phyloP scores from a whole-genome alignment of 2,329 filamentous ascomycete species.

The Penicillium brevicompactum region DNA sequence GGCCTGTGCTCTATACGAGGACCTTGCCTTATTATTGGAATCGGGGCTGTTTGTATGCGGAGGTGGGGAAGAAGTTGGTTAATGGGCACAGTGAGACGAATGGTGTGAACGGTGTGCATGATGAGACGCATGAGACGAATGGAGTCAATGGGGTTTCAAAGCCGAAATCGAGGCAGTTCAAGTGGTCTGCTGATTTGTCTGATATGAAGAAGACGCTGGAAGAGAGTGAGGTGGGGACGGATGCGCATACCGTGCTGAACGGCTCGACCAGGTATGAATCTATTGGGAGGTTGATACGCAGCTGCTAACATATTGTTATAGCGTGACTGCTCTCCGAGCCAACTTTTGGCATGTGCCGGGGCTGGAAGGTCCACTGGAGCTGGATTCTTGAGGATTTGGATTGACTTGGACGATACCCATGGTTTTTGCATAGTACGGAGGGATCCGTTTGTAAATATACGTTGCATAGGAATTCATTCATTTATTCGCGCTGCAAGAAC shows the following conservation, averaged over 20 bases:
- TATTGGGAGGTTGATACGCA: neutral
- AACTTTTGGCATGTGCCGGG: constrained; percentile 81
- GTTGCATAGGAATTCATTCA: neutral
- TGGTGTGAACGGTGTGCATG: constrained; percentile 25
- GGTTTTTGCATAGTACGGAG: constrained; percentile 17
- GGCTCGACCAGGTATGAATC: constrained; percentile 71
- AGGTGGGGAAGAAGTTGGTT: constrained; percentile 62
- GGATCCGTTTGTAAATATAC: neutral
- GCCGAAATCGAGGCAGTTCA: constrained; percentile 78
- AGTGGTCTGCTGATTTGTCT: constrained; percentile 81
- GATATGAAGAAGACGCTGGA: constrained; percentile 85
- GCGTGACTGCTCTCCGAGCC: constrained; percentile 82
- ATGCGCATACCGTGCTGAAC: constrained; percentile 86
- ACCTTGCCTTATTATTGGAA: constrained; percentile 88
- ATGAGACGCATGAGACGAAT: constrained; percentile 5
- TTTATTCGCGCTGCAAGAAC: neutral
- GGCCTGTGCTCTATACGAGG: constrained; percentile 72
- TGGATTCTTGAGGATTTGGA: constrained; percentile 53
- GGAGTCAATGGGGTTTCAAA: constrained; percentile 28
- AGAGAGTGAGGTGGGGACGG: constrained; percentile 73
- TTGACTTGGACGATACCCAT: constrained; percentile 42
- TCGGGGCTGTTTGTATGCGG: constrained; percentile 75
- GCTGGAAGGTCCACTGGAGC: constrained; percentile 66
- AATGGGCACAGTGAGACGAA: constrained; percentile 58
- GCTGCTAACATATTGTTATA: constrained; percentile 38